Evolutionary conservation across 805 yeast genomes (phyloP).

Genomic region (Candida easanensis): DNA sequence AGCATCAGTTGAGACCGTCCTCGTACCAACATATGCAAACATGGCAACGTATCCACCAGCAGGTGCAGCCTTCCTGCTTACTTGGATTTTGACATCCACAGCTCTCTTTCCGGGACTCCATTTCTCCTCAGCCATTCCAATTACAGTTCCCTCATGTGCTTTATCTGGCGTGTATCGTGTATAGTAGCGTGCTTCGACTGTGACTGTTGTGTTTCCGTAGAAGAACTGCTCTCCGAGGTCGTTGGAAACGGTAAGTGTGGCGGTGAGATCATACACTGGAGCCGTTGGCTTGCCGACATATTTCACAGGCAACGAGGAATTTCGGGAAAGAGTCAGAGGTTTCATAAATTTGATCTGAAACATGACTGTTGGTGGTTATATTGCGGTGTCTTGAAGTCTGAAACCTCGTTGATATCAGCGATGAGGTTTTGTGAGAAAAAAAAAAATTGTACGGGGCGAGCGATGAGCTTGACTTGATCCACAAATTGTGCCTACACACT

Average conservation of each 20-base stretch:
- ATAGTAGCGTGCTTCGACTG: conserved; percentile 12
- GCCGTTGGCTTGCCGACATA: conserved; percentile 10
- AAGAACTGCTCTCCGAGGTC: conserved; percentile 41
- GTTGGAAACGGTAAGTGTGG: conserved; percentile 31
- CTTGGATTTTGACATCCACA: conserved; percentile 5
- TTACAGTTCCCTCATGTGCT: neutral
- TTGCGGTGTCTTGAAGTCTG: too few species aligned
- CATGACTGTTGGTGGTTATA: conserved; percentile 17
- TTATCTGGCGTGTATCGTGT: neutral
- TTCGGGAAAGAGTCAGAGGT: conserved; percentile 25
- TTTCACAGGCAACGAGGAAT: conserved; percentile 2
- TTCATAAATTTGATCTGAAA: conserved; percentile 36
- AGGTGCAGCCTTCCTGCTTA: conserved; percentile 1
- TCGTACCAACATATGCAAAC: conserved; percentile 9
- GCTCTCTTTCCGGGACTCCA: conserved; percentile 26
- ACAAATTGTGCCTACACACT: too few species aligned
- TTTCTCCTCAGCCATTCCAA: conserved; percentile 1
- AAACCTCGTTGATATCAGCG: too few species aligned
- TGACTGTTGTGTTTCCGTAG: conserved; percentile 28
- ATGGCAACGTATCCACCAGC: conserved; percentile 15
- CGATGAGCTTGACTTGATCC: neutral
- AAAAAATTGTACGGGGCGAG: neutral
- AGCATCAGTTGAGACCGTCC: conserved; percentile 7
- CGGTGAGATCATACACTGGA: conserved; percentile 16
- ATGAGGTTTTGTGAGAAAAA: too few species aligned